Conservation (phyloP, 2,329 filamentous ascomycete species). For the Orbilia brochopaga region DNA sequence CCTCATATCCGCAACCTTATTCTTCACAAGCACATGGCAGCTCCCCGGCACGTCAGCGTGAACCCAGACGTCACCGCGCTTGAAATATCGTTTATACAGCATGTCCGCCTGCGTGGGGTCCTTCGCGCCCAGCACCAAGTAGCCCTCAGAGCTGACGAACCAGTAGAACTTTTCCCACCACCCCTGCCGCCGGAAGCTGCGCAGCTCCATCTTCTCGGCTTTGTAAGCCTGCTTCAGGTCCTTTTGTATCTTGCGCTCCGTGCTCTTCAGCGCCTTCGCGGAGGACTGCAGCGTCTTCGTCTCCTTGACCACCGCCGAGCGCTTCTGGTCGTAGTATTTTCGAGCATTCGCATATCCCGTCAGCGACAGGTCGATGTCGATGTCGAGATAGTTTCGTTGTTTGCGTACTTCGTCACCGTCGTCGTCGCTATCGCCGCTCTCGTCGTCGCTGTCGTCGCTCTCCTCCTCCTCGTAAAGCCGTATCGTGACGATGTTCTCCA, state of each 20-base stretch:
- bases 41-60: slow-evolving; percentile 88
- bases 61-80: slow-evolving; percentile 88
- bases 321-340: slow-evolving; percentile 90
- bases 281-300: slow-evolving; percentile 85
- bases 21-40: slow-evolving; percentile 86
- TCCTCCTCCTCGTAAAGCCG: slow-evolving; percentile 74
- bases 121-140: slow-evolving; percentile 85
- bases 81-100: slow-evolving; percentile 83
- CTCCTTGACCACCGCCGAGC: slow-evolving; percentile 81
- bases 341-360: slow-evolving; percentile 88
- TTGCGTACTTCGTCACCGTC: slow-evolving; percentile 54
- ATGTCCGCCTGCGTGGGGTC: slow-evolving; percentile 90
- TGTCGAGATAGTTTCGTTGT: slow-evolving; percentile 64
- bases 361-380: slow-evolving; percentile 83
- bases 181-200: slow-evolving; percentile 79
- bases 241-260: slow-evolving; percentile 83
- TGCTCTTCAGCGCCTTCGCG: slow-evolving; percentile 80
- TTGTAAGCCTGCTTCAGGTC: slow-evolving; percentile 88
- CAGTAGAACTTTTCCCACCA: slow-evolving; percentile 99
- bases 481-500: slow-evolving; percentile 87
- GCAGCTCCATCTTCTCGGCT: slow-evolving; percentile 85
- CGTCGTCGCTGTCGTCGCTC: slow-evolving; percentile 65
- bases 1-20: slow-evolving; percentile 75
- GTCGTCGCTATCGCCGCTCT: slow-evolving; percentile 57
- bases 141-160: slow-evolving; percentile 95